Evolutionary conservation across 768 basidiomycete genomes (phyloP), one percentile per base, ranked within the genome.

Genomic region (Termitomyces heimii): DNA sequence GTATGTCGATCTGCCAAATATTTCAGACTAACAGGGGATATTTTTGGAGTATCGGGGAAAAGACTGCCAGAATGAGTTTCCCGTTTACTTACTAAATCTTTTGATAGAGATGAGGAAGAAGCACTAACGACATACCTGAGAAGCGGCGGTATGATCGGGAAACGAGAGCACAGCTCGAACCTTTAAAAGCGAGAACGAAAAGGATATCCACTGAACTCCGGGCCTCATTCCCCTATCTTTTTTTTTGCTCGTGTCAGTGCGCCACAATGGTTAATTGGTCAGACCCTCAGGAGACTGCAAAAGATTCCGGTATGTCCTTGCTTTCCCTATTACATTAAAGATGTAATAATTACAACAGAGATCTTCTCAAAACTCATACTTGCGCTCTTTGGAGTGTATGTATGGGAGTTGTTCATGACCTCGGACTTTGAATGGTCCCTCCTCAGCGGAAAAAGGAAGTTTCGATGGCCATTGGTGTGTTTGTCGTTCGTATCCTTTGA

Each of bases 401-500:
- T 85, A 29, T 89, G 86, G 86, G 88, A 89, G 64, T 59, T 89
- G 42, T 75, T 83, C 60, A 70, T 76, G 62, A 87, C 88, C 16
- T 80, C 70, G 56, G 77, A 77, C 59, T 89, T 90, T 60, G 88
- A 90, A 63, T 81, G 80, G 79, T 85, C 86, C 28, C 67, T 89
- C 32, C 55, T 88, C 42, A 78, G 75, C 29, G 65, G 79, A n/a
- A 75, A 77, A 54, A 80, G 86, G 45, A 78, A 72, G 63, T 82
- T 87, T 60, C 78, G 81, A 31, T 88, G 85, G 85, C 86, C 88
- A 60, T 71, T 89, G 69, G 87, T 88, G 66, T 58, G 83, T 77
- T 22, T 39, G 34, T 26, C 20, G 13, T 42, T 46, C 31, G n/a
- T 34, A 51, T 51, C 49, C 22, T 24, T 12, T 10, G 4, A 55